Base-by-base conservation (phyloP, 2,329 filamentous ascomycete species). In the Neofusicoccum parvum region DNA sequence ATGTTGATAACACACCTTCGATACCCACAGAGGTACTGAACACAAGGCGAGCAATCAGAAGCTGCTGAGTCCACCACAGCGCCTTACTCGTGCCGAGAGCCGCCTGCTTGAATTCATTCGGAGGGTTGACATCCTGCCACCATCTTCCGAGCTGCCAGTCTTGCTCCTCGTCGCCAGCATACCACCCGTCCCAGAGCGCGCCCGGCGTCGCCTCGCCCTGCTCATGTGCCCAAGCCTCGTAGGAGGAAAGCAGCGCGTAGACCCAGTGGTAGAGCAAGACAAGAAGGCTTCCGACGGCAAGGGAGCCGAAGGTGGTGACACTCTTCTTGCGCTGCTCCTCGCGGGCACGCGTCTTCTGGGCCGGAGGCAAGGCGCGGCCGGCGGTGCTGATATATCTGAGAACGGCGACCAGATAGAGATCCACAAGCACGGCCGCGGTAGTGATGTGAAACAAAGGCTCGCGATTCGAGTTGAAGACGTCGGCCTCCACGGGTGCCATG, bases 1-100 rank as follows among this genome's bases (percentile, higher is more conserved):
- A 59, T 45, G 39, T 10, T 45, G 39, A 20, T 34, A 59, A 50
- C 51, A 20, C 69, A 70, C 87, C 87, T 74, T 88, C 85, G 45
- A 87, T 79, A 2, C 86, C 84, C 36, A 89, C 77, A 66, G 88
- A 83, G 50, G 86, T 76, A 63, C 83, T 85, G 80, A 84, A 88
- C 1, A 85, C 81, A 36, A 85, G 76, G 12, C 83, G 79, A 34
- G 81, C 83, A 12, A 86, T 77, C 66, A 87, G 85, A 49, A 86
- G 79, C 75, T 90, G 87, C 67, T 86, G 85, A 6, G 83, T 86
- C 84, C 87, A 89, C 82, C 87, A 87, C 71, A 87, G 84, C 15
- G 86, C 82, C 56, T 84, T 82, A 3, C 82, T 79, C 58, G 81
- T 84, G 70, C 85, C 83, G 6, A 84, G 79, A 4, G 87, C 77